Percentiles rank a stretch among this genome's conserved stretches.
phyloP scores from a whole-genome alignment of 2,329 filamentous ascomycete species.

The Cercospora zeina region DNA sequence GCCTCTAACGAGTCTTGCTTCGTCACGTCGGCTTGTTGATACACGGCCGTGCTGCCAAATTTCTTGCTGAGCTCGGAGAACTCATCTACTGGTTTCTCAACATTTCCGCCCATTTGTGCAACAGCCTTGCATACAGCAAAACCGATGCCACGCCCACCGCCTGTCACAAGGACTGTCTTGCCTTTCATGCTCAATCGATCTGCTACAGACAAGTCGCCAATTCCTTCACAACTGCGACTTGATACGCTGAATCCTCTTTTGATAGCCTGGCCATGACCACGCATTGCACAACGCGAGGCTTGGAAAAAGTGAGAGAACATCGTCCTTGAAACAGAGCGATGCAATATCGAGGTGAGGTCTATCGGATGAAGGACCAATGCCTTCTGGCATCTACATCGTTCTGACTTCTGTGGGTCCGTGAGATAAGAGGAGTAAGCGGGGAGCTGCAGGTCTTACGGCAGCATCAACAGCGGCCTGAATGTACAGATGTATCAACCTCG shows the following conservation, averaged over 20 bases:
- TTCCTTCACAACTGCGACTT: neutral
- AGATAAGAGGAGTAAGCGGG: conserved; percentile 8
- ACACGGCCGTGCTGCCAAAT: conserved; percentile 14
- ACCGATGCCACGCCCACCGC: conserved; percentile 47
- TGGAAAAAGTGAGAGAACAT: neutral
- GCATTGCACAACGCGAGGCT: neutral
- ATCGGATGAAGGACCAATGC: neutral
- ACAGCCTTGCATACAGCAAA: conserved; percentile 29
- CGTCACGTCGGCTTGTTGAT: conserved; percentile 21
- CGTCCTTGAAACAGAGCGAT: neutral
- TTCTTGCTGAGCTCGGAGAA: conserved; percentile 2
- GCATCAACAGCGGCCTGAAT: too few relatives aligned
- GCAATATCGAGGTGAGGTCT: neutral
- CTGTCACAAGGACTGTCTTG: conserved; percentile 45
- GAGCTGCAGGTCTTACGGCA: neutral
- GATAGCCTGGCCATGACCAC: neutral
- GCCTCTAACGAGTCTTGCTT: conserved; percentile 11
- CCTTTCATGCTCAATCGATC: conserved; percentile 38
- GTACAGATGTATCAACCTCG: too few relatives aligned
- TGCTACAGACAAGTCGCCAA: neutral
- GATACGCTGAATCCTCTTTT: neutral
- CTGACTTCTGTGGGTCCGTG: neutral
- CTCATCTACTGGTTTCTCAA: conserved; percentile 7
- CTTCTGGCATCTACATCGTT: neutral
- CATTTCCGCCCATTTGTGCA: conserved; percentile 13